These are phyloP conservation scores for Pseudogymnoascus sp. DNA, from an alignment of 2,329 filamentous ascomycete species.

Conservation along the genomic window DNA sequence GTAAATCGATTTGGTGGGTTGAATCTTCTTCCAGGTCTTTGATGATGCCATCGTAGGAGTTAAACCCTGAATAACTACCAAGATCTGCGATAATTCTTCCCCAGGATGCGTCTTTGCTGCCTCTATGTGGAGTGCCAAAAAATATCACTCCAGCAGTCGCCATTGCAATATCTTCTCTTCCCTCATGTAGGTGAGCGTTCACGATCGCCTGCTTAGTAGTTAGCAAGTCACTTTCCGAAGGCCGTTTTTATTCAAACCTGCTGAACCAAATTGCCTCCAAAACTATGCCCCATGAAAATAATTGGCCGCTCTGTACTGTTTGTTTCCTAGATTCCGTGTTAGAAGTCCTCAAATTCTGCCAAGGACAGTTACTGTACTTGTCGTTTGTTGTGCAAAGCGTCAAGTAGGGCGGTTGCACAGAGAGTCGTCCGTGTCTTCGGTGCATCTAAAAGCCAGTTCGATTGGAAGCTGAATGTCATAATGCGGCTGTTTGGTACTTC, in stretches of 20 bases:
- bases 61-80: neutral
- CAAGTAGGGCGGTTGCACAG: neutral
- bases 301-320: conserved; percentile 20
- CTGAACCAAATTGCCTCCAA: conserved; percentile 24
- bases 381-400: neutral
- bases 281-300: conserved; percentile 23
- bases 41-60: neutral
- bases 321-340: conserved; percentile 16
- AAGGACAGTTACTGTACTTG: neutral
- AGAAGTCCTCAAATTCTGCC: neutral
- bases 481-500: neutral
- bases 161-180: neutral
- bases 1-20: neutral
- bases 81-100: neutral
- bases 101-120: neutral
- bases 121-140: neutral
- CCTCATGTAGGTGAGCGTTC: neutral
- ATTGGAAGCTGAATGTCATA: neutral
- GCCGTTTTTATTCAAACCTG: conserved; percentile 12
- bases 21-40: conserved; percentile 6
- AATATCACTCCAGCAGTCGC: neutral
- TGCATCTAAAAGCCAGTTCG: neutral
- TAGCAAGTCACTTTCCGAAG: neutral
- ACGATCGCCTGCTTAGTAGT: neutral
- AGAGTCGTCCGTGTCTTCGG: neutral